Conservation (phyloP, 192 early-diverging fungal species). For the Coemansia sp. region DNA sequence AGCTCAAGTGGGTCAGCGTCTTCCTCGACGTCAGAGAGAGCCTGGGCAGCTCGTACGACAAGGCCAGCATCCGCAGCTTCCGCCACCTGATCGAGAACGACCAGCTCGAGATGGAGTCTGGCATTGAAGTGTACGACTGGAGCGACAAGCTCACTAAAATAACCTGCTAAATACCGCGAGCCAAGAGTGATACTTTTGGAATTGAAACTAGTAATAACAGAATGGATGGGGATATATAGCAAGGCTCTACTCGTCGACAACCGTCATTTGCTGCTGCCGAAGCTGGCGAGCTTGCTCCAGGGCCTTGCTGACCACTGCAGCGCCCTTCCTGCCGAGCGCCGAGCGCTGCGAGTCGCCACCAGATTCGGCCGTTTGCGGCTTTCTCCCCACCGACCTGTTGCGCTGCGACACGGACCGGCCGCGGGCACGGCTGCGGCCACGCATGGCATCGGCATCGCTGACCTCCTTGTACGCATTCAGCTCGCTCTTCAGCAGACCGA, state of each 20-base stretch:
- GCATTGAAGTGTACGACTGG: no score
- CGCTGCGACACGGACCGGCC: background rate
- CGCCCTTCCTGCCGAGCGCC: slow-evolving; percentile 8
- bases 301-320: slow-evolving; percentile 6
- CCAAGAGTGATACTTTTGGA: no score
- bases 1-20: no score
- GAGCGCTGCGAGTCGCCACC: background rate
- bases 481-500: slow-evolving; percentile 30
- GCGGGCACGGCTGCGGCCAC: slow-evolving; percentile 3
- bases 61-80: no score
- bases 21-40: no score
- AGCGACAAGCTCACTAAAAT: no score
- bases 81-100: no score
- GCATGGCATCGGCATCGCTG: slow-evolving; percentile 20
- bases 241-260: slow-evolving; percentile 18
- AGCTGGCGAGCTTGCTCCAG: slow-evolving; percentile 19
- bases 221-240: no score
- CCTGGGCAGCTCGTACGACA: no score
- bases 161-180: no score
- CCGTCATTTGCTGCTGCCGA: slow-evolving; percentile 6
- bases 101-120: no score
- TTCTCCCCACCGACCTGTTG: background rate
- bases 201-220: no score
- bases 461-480: slow-evolving; percentile 46
- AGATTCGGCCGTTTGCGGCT: background rate